A percentile compares a stretch with the other conserved stretches of the same genome.
phyloP scores from a whole-genome alignment of 495 filamentous ascomycete species.

The Hypoxylon lienhwacheense region DNA sequence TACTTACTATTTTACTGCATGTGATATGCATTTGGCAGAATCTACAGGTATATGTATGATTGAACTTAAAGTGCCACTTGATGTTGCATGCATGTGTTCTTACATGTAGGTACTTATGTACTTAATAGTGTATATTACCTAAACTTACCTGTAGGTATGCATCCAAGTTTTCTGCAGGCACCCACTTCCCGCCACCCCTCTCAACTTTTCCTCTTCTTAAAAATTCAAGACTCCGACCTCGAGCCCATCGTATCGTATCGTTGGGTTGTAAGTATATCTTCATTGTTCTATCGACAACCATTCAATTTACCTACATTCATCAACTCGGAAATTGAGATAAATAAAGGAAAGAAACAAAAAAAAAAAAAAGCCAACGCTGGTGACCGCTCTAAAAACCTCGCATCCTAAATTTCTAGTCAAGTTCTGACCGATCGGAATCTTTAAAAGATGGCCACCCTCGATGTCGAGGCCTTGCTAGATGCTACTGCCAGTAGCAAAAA shows the following conservation, averaged over 20 bases:
- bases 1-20: too few species aligned
- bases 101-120: constrained; percentile 20
- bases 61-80: too few species aligned
- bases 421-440: constrained; percentile 15
- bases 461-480: constrained; percentile 92
- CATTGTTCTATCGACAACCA: constrained; percentile 1
- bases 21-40: too few species aligned
- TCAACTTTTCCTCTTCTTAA: constrained; percentile 10
- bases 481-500: constrained; percentile 68
- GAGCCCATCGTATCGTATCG: constrained; percentile 7
- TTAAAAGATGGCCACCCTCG: constrained; percentile 77
- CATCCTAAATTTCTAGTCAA: neutral
- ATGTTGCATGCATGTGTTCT: too few species aligned
- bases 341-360: too few species aligned
- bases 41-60: too few species aligned
- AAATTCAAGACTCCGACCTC: constrained; percentile 12
- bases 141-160: neutral
- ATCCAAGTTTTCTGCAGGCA: constrained; percentile 22
- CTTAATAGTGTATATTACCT: constrained; percentile 8
- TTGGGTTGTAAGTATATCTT: constrained; percentile 8
- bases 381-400: neutral
- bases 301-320: neutral
- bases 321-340: neutral
- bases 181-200: constrained; percentile 24
- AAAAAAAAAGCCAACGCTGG: too few species aligned